Evolutionary conservation across 208 protist genomes (phyloP), one percentile per base, ranked within the genome.

Genomic region (Leptomonas pyrrhocoris): DNA sequence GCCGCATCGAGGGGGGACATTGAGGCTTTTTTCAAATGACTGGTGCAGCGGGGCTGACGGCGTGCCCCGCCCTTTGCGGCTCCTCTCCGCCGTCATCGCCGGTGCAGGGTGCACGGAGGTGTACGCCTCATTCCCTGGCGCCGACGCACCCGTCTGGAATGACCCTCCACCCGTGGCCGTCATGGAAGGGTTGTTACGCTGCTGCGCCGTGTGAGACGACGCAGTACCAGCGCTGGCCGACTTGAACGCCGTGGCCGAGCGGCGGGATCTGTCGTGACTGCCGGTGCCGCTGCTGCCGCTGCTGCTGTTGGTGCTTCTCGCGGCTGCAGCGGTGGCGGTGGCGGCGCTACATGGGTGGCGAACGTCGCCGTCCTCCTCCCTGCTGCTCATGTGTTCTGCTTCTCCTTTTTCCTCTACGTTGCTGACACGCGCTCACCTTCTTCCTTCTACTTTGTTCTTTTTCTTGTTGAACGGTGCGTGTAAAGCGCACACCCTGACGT

Each of bases 101-200:
- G 2, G 49, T 54, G 11, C 49, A 54, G 11, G 21, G 9, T 30
- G 49, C 19, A 23, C 8, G 49, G 49, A 54, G 23, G 21, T 54
- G 49, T 54, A 23, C 18, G 23, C 49, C 9, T n/a, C 34, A 38
- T 8, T 12, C 23, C 21, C 5, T 13, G 19, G 21, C 23, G 42
- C 3, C 23, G 31, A 27, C 2, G 68, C 38, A 16, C 55, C 60
- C 13, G 51, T 2, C 11, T 50, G 51, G 12, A 51, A 62, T 0
- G 43, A 38, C 59, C 49, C 61, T n/a, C 42, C 50, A 0, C 59
- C 60, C 15, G 68, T 34, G 15, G 38, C 53, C 18, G 59, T 74
- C 51, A 59, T 30, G 1, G 68, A 68, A 27, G 27, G 48, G 19
- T 74, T 59, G 50, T 40, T 23, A 12, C 28, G 51, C 43, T 34